Base-by-base conservation (phyloP, 345 rosid species). In the Camelina neglecta region DNA sequence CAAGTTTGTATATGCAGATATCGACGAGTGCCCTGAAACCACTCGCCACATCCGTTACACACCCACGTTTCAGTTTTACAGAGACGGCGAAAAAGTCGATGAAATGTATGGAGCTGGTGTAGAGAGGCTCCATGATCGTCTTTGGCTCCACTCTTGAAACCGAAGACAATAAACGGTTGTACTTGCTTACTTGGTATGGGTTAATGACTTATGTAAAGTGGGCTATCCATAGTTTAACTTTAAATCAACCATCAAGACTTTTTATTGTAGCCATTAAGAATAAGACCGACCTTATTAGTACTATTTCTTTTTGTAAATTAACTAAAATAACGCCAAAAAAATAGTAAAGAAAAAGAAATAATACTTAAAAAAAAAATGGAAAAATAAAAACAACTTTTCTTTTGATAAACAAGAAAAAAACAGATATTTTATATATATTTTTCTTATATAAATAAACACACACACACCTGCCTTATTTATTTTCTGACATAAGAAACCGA, bases 21-120 rank as follows among this genome's bases (percentile, higher is more conserved):
- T 94, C 42, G 99, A 94, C 41, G 97, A 94, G 72, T 94, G 97
- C 79, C 95, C 97, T 0, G 97, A 90, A 77, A 86, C 97, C 1
- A 92, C 98, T 1, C 88, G 73, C 54, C 89, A 87, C 35, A 87
- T 95, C 54, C 93, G 97, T 15, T 95, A 90, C 83, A 90, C 99
- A 0, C 99, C 99, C 1, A 87, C 97, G 5, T 92, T 95, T 69
- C 96, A 88, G 60, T 95, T 95, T 65, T 92, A 87, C 84, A 85
- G 91, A 6, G 90, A 89, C 11, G 97, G 97, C 0, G 93, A 92
- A 67, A 83, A 86, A 75, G 94, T 95, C 0, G 99, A 95, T 60
- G 94, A 95, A 88, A 92, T 95, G 97, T 88, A 79, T 13, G 99
- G 99, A 35, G 90, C 89, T 5, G 97, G 99, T 58, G 97, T 92